Conservation (phyloP, 179 eudicot species). For the Spergularia azorica region DNA sequence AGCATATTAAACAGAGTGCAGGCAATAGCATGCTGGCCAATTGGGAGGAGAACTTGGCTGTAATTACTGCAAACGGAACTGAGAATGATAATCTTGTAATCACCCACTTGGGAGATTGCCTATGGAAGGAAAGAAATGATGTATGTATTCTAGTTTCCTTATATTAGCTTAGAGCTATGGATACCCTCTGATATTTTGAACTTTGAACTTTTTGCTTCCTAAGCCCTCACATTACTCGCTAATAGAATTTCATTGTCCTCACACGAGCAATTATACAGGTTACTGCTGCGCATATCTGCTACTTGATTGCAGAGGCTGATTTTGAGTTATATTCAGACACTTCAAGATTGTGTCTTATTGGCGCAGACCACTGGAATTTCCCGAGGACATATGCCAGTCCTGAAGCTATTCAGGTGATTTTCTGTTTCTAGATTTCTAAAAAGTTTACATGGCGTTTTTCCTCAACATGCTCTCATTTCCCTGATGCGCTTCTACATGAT, state of each 20-base stretch:
- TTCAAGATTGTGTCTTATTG: conserved; percentile 91
- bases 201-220: not conserved
- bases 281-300: conserved; percentile 92
- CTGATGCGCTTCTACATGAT: conserved; percentile 1
- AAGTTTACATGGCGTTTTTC: not conserved
- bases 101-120: conserved; percentile 90
- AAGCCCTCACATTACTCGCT: conserved; percentile 1
- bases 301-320: conserved; percentile 86
- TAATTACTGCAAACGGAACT: conserved; percentile 91
- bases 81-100: conserved; percentile 94
- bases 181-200: conserved; percentile 9
- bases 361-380: conserved; percentile 89
- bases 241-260: conserved; percentile 13
- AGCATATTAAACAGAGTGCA: conserved; percentile 35
- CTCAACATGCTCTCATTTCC: conserved; percentile 6
- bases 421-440: conserved; percentile 20
- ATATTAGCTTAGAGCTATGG: not conserved
- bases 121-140: conserved; percentile 82
- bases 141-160: conserved; percentile 47
- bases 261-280: conserved; percentile 46
- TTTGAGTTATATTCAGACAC: conserved; percentile 81
- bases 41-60: conserved; percentile 96
- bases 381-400: conserved; percentile 96
- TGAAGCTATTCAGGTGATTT: conserved; percentile 89
- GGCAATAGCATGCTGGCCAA: conserved; percentile 70